Evolutionary conservation across 805 yeast genomes (phyloP).

Genomic region (Babjeviella inositovora): DNA sequence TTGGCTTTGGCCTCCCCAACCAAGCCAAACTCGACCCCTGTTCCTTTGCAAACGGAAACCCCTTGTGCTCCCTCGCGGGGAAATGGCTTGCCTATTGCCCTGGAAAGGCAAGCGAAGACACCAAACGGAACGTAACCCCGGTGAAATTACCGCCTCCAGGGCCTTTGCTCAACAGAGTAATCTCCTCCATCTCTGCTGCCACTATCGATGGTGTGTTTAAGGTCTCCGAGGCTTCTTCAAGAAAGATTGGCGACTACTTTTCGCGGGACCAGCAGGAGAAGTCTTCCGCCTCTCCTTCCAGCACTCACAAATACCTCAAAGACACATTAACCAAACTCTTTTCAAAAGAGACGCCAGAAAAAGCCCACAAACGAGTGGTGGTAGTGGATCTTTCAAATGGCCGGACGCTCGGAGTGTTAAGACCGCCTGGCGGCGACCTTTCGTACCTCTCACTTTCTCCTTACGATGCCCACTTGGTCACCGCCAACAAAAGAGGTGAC

Average conservation of each 20-base stretch:
- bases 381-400: slow-evolving; percentile 28
- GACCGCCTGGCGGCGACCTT: slow-evolving; percentile 47
- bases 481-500: slow-evolving; percentile 44
- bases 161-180: slow-evolving; percentile 27
- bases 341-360: slow-evolving; percentile 8
- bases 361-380: slow-evolving; percentile 18
- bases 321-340: slow-evolving; percentile 9
- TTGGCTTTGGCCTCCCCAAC: too few relatives aligned
- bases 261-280: background rate
- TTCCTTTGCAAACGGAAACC: too few relatives aligned
- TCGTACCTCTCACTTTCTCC: slow-evolving; percentile 47
- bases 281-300: slow-evolving; percentile 1
- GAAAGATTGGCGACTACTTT: slow-evolving; percentile 21
- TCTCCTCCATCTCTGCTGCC: slow-evolving; percentile 29
- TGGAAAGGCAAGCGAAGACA: too few relatives aligned
- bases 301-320: slow-evolving; percentile 6
- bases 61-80: too few relatives aligned
- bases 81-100: too few relatives aligned
- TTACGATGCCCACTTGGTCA: slow-evolving; percentile 36
- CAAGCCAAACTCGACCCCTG: too few relatives aligned
- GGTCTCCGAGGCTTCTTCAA: slow-evolving; percentile 30
- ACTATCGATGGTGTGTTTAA: slow-evolving; percentile 34
- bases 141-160: slow-evolving; percentile 27
- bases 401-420: slow-evolving; percentile 22
- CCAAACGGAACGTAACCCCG: too few relatives aligned